These are phyloP conservation scores for Wickerhamomyces bisporus DNA, from an alignment of 805 yeast genomes.

Conservation along the genomic window DNA sequence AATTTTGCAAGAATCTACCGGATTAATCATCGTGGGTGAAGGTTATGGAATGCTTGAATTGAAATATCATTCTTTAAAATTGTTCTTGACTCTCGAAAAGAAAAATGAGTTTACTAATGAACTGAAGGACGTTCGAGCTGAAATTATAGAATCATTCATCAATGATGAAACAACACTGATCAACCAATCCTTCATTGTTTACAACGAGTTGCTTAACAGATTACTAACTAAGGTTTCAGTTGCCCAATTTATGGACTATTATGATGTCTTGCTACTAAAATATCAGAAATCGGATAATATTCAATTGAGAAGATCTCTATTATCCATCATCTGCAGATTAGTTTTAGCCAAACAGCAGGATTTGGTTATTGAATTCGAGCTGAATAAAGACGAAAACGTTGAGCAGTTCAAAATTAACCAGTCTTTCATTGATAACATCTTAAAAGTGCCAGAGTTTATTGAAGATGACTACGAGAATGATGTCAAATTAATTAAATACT, in stretches of 20 bases:
- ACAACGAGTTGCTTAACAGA: conserved; percentile 32
- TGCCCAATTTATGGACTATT: conserved; percentile 28
- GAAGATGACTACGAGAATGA: conserved; percentile 35
- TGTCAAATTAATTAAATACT: conserved; percentile 34
- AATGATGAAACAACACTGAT: conserved; percentile 17
- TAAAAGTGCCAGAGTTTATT: conserved; percentile 27
- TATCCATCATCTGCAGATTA: conserved; percentile 32
- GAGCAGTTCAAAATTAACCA: conserved; percentile 25
- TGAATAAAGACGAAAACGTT: conserved; percentile 31
- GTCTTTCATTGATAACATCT: conserved; percentile 32
- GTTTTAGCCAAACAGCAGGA: conserved; percentile 50
- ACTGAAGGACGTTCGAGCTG: conserved; percentile 31
- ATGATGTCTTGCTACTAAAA: conserved; percentile 30
- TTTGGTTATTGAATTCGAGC: conserved; percentile 55
- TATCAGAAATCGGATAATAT: conserved; percentile 25
- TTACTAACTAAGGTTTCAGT: conserved; percentile 27
- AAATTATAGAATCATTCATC: conserved; percentile 38
- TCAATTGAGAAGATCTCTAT: conserved; percentile 40
- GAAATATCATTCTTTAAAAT: conserved; percentile 40
- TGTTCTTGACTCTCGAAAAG: conserved; percentile 30
- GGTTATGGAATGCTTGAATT: conserved; percentile 35
- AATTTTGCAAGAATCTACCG: conserved; percentile 40
- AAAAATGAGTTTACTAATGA: conserved; percentile 23
- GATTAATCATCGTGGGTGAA: conserved; percentile 35
- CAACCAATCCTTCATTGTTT: conserved; percentile 30